Evolutionary conservation across 2,329 filamentous ascomycete species (phyloP), one percentile per base, ranked within the genome.

Genomic region (Stagonosporopsis vannaccii): DNA sequence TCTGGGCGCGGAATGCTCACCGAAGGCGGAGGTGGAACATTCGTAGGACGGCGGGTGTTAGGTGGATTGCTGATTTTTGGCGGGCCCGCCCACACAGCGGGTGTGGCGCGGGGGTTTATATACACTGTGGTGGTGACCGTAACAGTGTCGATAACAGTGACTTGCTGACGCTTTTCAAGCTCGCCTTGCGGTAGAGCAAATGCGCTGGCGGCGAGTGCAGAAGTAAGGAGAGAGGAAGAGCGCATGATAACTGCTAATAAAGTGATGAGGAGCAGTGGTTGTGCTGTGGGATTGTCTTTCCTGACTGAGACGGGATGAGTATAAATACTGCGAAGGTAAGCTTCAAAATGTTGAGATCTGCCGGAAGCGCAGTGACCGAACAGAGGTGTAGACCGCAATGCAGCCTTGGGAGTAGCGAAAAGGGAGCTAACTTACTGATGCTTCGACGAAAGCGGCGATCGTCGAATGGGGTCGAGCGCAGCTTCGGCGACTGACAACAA

Each of bases 211-310:
- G 63, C 70, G 50, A 73, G 48, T 17, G 60, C 64, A 11, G 64
- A 67, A 45, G 66, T 55, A 44, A 73, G 51, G 49, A 73, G 52
- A 44, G 69, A 13, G 13, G 58, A 61, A 23, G 65, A 66, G 51
- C 65, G 70, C 72, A 75, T 75, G 22, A 44, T 67, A 46, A 56
- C 50, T n/a, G 36, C 40, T 47, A 32, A 19, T 35, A 47, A 61
- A 52, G 40, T 55, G 51, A 15, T 48, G 42, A 42, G 22, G 41
- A 51, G 15, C 45, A 48, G 39, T 57, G 17, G 12, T 44, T 47
- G 35, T 52, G 51, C 8, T 47, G 35, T 41, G 35, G 3, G 33
- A 36, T 19, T 52, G 43, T 46, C 28, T 25, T 39, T 32, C 15
- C 15, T 48, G 4, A 36, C n/a, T 15, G 30, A 42, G 37, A 13